Base-by-base conservation (phyloP, 306 rosid species). In the Inga leiocalycina region DNA sequence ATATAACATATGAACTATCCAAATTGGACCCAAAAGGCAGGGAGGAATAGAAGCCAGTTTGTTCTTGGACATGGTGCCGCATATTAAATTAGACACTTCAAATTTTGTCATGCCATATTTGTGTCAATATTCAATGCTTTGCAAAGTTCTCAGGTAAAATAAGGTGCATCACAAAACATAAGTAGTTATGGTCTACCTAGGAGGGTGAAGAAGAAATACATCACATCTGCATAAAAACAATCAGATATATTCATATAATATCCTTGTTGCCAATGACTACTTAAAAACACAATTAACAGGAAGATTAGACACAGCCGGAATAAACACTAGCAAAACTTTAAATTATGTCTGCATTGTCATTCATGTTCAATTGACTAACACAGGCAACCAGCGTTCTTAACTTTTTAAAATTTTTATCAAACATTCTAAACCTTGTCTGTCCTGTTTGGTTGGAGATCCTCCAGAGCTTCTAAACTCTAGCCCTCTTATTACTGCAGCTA, bases 401-500 rank as follows among this genome's bases (percentile, higher is more conserved):
- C 83, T 84, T 84, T 62, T 62, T 17, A 80, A 86, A 91, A 90
- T 87, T 83, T 87, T 85, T 82, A 86, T 82, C 85, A 85, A 79
- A 84, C 89, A 85, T 82, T 81, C 81, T 88, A 81, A 86, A 85
- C 82, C 85, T 75, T 82, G 88, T 81, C 87, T 81, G 81, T 54
- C 74, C 75, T 85, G 82, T 87, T 75, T 84, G 52, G 78, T 37
- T 76, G n/a, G 71, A 56, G 61, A 77, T 46, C 78, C 65, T 85
- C 85, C 79, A 35, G 76, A 88, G 87, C 83, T 84, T 83, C 84
- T 87, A 89, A 87, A 88, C 91, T 85, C 97, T 92, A 80, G 92
- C 91, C 89, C 92, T 93, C 91, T 93, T 93, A 92, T 74, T 90
- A 86, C 94, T 93, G 94, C 98, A 93, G 83, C 97, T 84, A 16